Base-by-base conservation (phyloP, 192 early-diverging fungal genomes). In the Neocallimastix lanati region DNA sequence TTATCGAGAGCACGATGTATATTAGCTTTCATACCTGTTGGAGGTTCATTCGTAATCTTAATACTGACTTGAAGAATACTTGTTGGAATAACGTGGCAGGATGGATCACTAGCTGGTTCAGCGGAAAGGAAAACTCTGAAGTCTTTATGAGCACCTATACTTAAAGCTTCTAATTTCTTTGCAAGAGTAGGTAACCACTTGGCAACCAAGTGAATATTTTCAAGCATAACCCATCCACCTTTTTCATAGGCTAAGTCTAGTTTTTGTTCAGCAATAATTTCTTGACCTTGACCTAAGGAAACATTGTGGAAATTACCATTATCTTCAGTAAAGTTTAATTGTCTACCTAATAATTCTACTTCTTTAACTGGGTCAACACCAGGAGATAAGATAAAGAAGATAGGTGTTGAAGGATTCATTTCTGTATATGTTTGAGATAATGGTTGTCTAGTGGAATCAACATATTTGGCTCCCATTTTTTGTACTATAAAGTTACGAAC, bases 301-400 rank as follows among this genome's bases (percentile, higher is more conserved):
- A 91, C 90, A 79, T 90, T 89, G 82, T 90, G 89, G 88, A 90
- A 90, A 82, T 90, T 91, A 12, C 84, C 84, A 76, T 86, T 84
- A 81, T 91, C 90, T 81, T 89, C 89, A 5, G 86, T 83, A 6
- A 90, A 82, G 15, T 89, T 87, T 13, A 86, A 58, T 29, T 77
- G 80, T 25, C 86, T 80, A 21, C 90, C 90, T 11, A 90, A 80
- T 28, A 87, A 85, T 83, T 91, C 90, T 28, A 91, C 90, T 86
- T 91, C 90, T 80, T 91, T 91, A 27, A 91, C 89, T 1, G 90
- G 90, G 81, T 91, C 90, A 29, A 91, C 90, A 87, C 90, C 90
- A 78, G 90, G 90, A 13, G 90, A 91, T 50, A 91, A 82, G 77
- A 91, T 91, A 80, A 91, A 91, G 85, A 91, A 91, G 28, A 90